Percentiles rank a stretch among this genome's conserved stretches.
phyloP scores from a whole-genome alignment of 1,284 basidiomycete genomes.

The Retiboletus flavoniger region DNA sequence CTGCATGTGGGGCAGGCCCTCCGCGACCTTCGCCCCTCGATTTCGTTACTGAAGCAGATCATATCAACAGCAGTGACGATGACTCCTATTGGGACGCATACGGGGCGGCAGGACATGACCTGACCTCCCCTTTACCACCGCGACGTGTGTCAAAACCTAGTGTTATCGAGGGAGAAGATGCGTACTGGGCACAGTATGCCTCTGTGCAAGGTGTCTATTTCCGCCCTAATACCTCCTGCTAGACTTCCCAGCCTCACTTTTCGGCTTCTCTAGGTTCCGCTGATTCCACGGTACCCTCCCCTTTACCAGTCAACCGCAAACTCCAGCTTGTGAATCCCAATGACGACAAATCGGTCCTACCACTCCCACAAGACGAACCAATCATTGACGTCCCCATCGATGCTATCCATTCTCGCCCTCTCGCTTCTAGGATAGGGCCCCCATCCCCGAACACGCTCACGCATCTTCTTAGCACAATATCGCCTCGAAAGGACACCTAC shows the following conservation, averaged over 20 bases:
- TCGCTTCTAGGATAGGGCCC: slow-evolving; percentile 15
- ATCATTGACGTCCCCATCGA: slow-evolving; percentile 24
- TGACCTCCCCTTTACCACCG: slow-evolving; percentile 5
- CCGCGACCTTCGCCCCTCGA: slow-evolving; percentile 7
- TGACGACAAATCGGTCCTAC: not conserved
- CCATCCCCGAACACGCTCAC: slow-evolving; percentile 29
- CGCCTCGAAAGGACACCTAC: slow-evolving; percentile 24
- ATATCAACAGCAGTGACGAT: slow-evolving; percentile 40
- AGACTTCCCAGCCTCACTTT: slow-evolving; percentile 6
- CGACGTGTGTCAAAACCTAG: not conserved
- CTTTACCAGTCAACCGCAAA: slow-evolving; percentile 25
- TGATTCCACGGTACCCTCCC: slow-evolving; percentile 33
- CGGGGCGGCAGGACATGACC: slow-evolving; percentile 38
- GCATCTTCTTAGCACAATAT: slow-evolving; percentile 28
- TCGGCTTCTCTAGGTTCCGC: slow-evolving; percentile 27
- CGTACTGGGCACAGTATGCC: slow-evolving; percentile 73
- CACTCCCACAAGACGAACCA: slow-evolving; percentile 7
- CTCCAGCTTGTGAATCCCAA: slow-evolving; percentile 10
- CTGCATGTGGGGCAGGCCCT: not conserved
- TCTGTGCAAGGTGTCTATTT: slow-evolving; percentile 58
- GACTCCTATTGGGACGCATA: slow-evolving; percentile 70
- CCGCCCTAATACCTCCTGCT: slow-evolving; percentile 3
- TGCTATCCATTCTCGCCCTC: slow-evolving; percentile 14
- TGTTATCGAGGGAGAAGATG: slow-evolving; percentile 48
- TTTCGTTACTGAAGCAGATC: slow-evolving; percentile 12